Evolutionary conservation across 2,329 filamentous ascomycete genomes (phyloP).

Genomic region (Paracoccidioides lutzii): DNA sequence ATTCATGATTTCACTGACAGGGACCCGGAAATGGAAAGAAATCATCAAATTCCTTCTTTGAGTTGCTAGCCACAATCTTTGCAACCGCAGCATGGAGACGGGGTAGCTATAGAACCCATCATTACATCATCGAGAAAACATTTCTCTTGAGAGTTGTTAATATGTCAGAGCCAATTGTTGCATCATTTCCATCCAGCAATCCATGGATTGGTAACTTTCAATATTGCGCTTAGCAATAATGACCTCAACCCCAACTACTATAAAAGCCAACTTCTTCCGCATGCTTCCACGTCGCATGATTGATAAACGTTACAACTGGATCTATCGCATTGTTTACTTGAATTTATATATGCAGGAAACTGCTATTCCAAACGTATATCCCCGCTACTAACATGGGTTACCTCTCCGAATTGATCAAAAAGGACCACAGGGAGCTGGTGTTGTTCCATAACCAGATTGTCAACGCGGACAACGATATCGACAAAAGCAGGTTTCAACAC

Average conservation of each 20-base stretch:
- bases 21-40: too few relatives aligned
- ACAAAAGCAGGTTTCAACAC: conserved; percentile 35
- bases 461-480: conserved; percentile 28
- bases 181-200: background rate
- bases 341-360: background rate
- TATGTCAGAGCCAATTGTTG: background rate
- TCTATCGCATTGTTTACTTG: background rate
- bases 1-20: too few relatives aligned
- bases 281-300: background rate
- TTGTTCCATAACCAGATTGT: conserved; percentile 34
- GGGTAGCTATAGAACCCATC: too few relatives aligned
- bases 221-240: background rate
- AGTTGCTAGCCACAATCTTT: too few relatives aligned
- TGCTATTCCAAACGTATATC: background rate
- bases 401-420: conserved; percentile 26
- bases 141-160: background rate
- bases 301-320: background rate
- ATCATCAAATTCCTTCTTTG: too few relatives aligned
- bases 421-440: conserved; percentile 32
- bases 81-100: too few relatives aligned
- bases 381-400: conserved; percentile 8
- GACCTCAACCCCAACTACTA: background rate
- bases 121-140: background rate
- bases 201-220: background rate
- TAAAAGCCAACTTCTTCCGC: background rate